Evolutionary conservation across 139 green algal genomes (phyloP).

Genomic region (Penium margaritaceum): DNA sequence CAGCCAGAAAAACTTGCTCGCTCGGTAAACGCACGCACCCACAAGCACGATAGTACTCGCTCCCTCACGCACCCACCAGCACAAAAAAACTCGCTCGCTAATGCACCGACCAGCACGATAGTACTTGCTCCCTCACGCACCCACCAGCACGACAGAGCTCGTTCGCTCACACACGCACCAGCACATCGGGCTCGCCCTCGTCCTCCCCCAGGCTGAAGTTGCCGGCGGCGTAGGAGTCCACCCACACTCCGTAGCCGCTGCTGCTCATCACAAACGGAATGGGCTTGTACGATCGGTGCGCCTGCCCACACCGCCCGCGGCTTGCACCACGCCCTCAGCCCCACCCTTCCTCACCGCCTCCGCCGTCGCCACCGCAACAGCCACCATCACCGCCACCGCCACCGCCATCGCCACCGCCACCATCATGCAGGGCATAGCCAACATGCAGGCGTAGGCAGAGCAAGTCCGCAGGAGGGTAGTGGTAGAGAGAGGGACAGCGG

Average conservation of each 20-base stretch:
- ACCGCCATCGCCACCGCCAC: not conserved
- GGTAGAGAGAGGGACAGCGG: too few species aligned
- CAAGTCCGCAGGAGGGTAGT: too few species aligned
- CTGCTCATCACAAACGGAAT: conserved; percentile 42
- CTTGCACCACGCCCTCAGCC: not conserved
- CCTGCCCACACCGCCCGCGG: not conserved
- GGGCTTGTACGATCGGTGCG: conserved; percentile 35
- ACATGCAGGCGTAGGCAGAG: too few species aligned
- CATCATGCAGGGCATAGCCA: too few species aligned
- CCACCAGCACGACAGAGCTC: too few species aligned
- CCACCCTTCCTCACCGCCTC: too few species aligned
- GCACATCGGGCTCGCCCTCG: conserved; percentile 11
- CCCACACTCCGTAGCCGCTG: conserved; percentile 36
- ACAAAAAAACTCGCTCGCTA: too few species aligned
- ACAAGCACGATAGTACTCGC: not conserved
- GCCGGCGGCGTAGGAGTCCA: conserved; percentile 27
- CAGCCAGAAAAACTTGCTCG: not conserved
- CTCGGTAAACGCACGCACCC: not conserved
- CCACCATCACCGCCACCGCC: not conserved
- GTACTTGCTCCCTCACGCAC: too few species aligned
- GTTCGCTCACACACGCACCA: too few species aligned
- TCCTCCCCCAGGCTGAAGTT: not conserved
- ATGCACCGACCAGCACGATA: too few species aligned
- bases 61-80: too few species aligned
- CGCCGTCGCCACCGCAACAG: not conserved